Base-by-base conservation (phyloP, 2,329 filamentous ascomycete species). In the Bipolaris gigantea region DNA sequence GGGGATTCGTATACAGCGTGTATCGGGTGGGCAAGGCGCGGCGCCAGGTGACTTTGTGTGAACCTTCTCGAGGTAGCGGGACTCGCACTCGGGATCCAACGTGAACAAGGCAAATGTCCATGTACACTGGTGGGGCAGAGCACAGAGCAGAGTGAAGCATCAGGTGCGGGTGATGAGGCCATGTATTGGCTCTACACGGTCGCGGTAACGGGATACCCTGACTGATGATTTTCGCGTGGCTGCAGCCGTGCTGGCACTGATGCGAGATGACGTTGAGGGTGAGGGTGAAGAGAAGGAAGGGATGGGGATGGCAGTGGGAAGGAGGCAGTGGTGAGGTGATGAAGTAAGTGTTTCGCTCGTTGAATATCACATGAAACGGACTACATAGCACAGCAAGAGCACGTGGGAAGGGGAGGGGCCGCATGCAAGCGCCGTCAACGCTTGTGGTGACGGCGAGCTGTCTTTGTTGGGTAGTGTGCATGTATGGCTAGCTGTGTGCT, bases 221-320 rank as follows among this genome's bases (percentile, higher is more conserved):
- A 23, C 36, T 5, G 30, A 15, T 30, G 41, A 45, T 50, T 54
- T 25, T 38, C 48, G 46, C 39, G 15, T 39, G 8, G 33, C 25
- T 23, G 41, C 25, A 41, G 41, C 27, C 40, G 47, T 54, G 27
- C 23, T 23, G 19, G 50, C 42, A 41, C 41, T 13, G 34, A 55
- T 35, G 39, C 49, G 36, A 13, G 42, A 45, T 54, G 40, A 48
- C 40, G 47, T 33, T 38, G 10, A 27, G 38, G 16, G 23, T 32
- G 35, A 30, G 42, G 41, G 15, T 44, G 18, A 16, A 40, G 39
- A 19, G 16, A 30, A 30, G 27, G 16, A 23, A 33, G 27, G 34
- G 16, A 11, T 39, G 16, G 35, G 36, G 18, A 19, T 41, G 10
- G 23, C 41, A 36, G 25, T 27, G 27, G 27, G 10, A 33, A 33